These are phyloP conservation scores for Fagopyrum tataricum DNA, from an alignment of 148 eudicot genomes.

Conservation along the genomic window DNA sequence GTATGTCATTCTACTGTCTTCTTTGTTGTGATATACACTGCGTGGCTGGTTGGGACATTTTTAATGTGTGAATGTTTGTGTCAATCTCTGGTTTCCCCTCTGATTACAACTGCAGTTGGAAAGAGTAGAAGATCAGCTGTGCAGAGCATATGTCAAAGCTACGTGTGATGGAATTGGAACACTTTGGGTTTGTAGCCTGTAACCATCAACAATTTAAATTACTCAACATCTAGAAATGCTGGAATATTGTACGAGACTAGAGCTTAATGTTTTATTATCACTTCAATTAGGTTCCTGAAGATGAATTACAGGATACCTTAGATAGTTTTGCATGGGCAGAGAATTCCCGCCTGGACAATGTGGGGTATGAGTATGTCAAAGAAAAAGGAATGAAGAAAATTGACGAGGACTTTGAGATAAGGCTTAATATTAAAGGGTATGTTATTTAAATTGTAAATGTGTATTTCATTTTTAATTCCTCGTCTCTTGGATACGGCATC, in stretches of 20 bases:
- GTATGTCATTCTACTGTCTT: constrained; percentile 31
- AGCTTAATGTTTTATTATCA: neutral
- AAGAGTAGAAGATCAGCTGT: constrained; percentile 43
- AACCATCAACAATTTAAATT: constrained; percentile 8
- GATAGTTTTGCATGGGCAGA: constrained; percentile 29
- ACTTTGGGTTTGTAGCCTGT: constrained; percentile 62
- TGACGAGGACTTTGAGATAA: constrained; percentile 42
- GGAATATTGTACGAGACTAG: neutral
- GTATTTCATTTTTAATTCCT: neutral
- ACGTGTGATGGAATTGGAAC: constrained; percentile 58
- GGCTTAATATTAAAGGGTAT: constrained; percentile 47
- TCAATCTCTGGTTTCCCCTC: neutral
- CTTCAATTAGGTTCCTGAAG: constrained; percentile 37
- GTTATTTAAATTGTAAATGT: constrained; percentile 11
- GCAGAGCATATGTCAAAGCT: constrained; percentile 62
- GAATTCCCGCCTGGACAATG: constrained; percentile 30
- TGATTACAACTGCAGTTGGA: constrained; percentile 45
- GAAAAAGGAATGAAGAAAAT: constrained; percentile 50
- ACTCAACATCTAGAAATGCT: neutral
- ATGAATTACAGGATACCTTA: constrained; percentile 45
- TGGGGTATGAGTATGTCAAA: constrained; percentile 35
- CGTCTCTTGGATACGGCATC: neutral
- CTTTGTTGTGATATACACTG: neutral
- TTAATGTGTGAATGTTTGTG: neutral
- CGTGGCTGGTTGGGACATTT: neutral